A percentile compares a stretch with the other conserved stretches of the same genome.
Evolutionary conservation across 331 rosid species (phyloP).

Genomic region (Quercus tomentella): DNA sequence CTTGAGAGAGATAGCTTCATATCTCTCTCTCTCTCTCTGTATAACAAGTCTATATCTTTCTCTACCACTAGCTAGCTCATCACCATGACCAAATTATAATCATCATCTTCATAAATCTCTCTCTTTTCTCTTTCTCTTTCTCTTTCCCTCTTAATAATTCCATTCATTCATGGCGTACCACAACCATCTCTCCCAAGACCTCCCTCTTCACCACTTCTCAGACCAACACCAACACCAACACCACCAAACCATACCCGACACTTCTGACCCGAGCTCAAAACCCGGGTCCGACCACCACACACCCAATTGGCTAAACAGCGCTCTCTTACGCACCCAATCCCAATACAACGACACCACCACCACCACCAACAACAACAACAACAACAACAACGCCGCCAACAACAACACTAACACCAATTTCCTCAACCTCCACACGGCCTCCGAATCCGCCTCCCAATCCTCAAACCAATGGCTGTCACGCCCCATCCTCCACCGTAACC

Average conservation of each 20-base stretch:
- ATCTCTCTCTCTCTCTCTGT: background rate
- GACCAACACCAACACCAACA: constrained; percentile 50
- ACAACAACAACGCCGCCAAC: constrained; percentile 1
- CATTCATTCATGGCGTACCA: constrained; percentile 68
- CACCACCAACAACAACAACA: constrained; percentile 11
- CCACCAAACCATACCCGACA: constrained; percentile 28
- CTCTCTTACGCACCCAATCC: constrained; percentile 66
- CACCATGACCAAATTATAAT: constrained; percentile 18
- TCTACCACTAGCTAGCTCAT: background rate
- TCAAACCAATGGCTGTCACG: constrained; percentile 82
- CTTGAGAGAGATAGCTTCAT: background rate
- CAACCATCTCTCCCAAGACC: constrained; percentile 62
- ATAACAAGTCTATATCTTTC: background rate
- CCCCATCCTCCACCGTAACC: constrained; percentile 76
- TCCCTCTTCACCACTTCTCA: constrained; percentile 73
- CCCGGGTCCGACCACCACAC: constrained; percentile 42
- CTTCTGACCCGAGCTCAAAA: constrained; percentile 41
- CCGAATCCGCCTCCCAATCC: constrained; percentile 64
- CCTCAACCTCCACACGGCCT: constrained; percentile 75
- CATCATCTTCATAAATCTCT: background rate
- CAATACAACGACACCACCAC: constrained; percentile 36
- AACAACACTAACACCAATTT: constrained; percentile 45
- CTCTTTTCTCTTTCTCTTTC: background rate
- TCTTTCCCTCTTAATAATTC: background rate
- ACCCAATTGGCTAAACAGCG: constrained; percentile 98